Base-by-base conservation (phyloP, 805 yeast genomes). In the Suhomyces vadensis region DNA sequence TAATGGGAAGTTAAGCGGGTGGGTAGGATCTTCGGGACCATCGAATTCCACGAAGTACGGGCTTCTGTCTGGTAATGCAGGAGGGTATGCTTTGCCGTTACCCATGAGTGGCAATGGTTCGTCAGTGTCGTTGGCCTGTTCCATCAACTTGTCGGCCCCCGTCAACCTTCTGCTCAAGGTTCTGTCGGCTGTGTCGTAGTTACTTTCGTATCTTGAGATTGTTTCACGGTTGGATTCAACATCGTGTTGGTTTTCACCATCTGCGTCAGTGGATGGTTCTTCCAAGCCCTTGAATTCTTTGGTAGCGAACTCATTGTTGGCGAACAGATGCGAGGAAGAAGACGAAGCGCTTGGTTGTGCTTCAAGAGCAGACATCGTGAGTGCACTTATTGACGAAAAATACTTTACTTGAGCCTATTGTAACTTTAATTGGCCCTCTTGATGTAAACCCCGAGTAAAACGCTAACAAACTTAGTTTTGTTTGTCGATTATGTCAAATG, bases 11-110 rank as follows among this genome's bases (percentile, higher is more conserved):
- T 90, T 89, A 57, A 82, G 83, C 0, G 97, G 96, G 60, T 83
- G 87, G 8, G 65, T 45, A 1, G 95, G 95, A 58, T 90, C 97
- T 37, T 81, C 72, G 1, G 84, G 83, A 0, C 96, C 95, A 58
- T 85, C 85, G 56, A 74, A 88, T 2, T 83, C 74, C 7, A 89
- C 96, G 9, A 79, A 72, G 58, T 82, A 89, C 1, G 68, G 69
- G 17, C 69, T 76, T 35, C 72, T 64, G 39, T 75, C 75, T 0
- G 85, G 85, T 41, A 83, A 70, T 21, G 69, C 43, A 6, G 87
- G 82, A 5, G 92, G 92, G 52, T 69, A 83, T 4, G 70, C 74
- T 60, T 84, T 75, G 27, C 73, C 81, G 7, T 78, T 81, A 35
- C 94, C 94, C 90, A 86, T 85, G 5, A 37, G 41, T 1, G 74